Evolutionary conservation across 768 basidiomycete genomes (phyloP), one percentile per base, ranked within the genome.

Genomic region (Trametes elegans): DNA sequence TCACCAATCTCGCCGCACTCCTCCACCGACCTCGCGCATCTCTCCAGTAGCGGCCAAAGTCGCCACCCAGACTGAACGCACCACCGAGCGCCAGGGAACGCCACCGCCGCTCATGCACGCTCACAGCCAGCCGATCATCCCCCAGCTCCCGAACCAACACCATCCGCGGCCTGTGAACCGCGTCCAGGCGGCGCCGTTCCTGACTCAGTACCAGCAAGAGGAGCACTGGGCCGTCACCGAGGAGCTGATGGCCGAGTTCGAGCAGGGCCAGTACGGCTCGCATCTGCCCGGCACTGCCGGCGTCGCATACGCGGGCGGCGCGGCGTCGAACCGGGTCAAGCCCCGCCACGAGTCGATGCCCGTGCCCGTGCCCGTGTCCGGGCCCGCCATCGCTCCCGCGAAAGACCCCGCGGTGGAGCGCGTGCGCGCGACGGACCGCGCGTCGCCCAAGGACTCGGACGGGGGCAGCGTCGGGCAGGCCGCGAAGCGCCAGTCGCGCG

Each of bases 201-300:
- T 86, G 18, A 70, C 74, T 0, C 79, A 81, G 52, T 83, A 78
- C 63, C 78, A 81, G 36, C 63, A 79, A 63, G 82, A 83, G 32
- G 82, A 82, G 36, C 76, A 76, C 35, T 87, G 82, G 77, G 78
- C 85, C 45, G 79, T 88, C 76, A 86, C 86, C 0, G 80, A 82
- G 31, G 83, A 88, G 59, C 74, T 88, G 26, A 73, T 88, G 69
- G 83, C 82, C 28, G 84, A 88, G 58, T 85, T 88, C 57, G 87
- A 89, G 64, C 79, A 81, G 70, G 80, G 24, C 58, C 81, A 84
- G 51, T 83, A 83, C 64, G 59, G 68, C 77, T 46, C 58, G 63
- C 70, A 62, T 63, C 66, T 64, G 60, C 70, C 59, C 14, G 68
- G 67, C n/a, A 71, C 71, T 50, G 69, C 74, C 50, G 72, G 79